A percentile compares a stretch with the other conserved stretches of the same genome.
These are phyloP conservation scores for Calocybe cyanea DNA, from an alignment of 768 basidiomycete genomes.

Conservation along the genomic window DNA sequence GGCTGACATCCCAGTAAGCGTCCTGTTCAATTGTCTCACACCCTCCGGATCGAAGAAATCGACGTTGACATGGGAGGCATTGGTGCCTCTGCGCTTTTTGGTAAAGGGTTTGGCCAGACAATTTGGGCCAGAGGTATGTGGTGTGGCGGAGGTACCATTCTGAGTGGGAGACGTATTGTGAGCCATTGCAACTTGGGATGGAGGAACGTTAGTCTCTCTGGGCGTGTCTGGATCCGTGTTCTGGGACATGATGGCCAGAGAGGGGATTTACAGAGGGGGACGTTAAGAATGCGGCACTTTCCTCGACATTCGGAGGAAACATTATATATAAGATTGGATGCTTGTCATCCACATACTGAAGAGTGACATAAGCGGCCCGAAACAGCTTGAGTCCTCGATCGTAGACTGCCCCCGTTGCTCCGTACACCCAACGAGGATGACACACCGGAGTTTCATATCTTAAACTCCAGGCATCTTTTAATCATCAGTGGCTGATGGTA, in stretches of 20 bases:
- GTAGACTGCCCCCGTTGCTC: not conserved
- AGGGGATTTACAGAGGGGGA: no score
- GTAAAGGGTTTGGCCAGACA: constrained; percentile 4
- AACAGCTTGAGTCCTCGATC: not conserved
- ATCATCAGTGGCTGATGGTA: not conserved
- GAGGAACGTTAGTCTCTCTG: no score
- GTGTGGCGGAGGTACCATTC: not conserved
- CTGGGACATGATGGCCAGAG: no score
- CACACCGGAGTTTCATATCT: not conserved
- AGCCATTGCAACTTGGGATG: no score
- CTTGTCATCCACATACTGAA: not conserved
- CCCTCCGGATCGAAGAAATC: constrained; percentile 56
- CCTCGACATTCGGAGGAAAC: not conserved
- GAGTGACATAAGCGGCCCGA: constrained; percentile 12
- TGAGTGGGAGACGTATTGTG: no score
- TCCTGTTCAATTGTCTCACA: constrained; percentile 34
- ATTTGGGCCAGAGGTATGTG: not conserved
- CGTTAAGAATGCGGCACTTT: no score
- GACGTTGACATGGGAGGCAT: constrained; percentile 33
- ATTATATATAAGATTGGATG: constrained; percentile 9
- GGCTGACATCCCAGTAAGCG: constrained; percentile 28
- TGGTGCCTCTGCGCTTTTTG: constrained; percentile 9
- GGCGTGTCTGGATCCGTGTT: no score
- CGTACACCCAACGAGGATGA: not conserved
- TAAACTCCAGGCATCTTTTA: not conserved